Base-by-base conservation (phyloP, 2,329 filamentous ascomycete species). In the Alternaria angustiovoidea region DNA sequence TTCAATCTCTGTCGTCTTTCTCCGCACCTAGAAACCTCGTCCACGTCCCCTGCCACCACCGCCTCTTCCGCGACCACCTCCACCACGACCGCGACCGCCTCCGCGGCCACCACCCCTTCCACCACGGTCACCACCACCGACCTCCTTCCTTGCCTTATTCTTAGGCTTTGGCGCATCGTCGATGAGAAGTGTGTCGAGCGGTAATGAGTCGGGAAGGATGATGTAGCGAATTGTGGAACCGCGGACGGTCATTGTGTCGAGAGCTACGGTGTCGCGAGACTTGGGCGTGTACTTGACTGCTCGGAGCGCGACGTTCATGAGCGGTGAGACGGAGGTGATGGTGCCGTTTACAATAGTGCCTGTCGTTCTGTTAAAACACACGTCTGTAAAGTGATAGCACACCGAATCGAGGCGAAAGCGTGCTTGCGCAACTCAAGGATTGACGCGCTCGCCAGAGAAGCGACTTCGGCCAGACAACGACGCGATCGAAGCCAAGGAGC, bases 71-170 rank as follows among this genome's bases (percentile, higher is more conserved):
- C 81, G 78, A 64, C 82, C 73, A 49, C 71, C 65, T 22, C 60
- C 63, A 32, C 74, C 78, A 62, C 81, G 78, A 65, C 82, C 72
- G 43, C 73, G 63, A 36, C 79, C 78, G 28, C 84, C 78, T 52
- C 83, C 71, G 72, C 68, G 57, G 22, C 66, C 62, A 54, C 68
- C 54, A 14, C 66, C 66, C 18, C 64, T 54, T 28, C 84, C 80
- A 39, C 83, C 81, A 20, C 84, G 73, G 46, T 81, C 77, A 47
- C 82, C 77, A 44, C 84, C 81, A 46, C 82, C 79, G 7, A 81
- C 86, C 83, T 98, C 95, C 86, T 99, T 99, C 77, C 94, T 88
- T 26, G 95, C 94, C 89, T 99, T 99, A 84, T 99, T 99, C 91
- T 98, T 98, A 63, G 95, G 94, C 85, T 99, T 99, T 52, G 94